Base-by-base conservation (phyloP, 129 eudicot species). In the Tanacetum coccineum region DNA sequence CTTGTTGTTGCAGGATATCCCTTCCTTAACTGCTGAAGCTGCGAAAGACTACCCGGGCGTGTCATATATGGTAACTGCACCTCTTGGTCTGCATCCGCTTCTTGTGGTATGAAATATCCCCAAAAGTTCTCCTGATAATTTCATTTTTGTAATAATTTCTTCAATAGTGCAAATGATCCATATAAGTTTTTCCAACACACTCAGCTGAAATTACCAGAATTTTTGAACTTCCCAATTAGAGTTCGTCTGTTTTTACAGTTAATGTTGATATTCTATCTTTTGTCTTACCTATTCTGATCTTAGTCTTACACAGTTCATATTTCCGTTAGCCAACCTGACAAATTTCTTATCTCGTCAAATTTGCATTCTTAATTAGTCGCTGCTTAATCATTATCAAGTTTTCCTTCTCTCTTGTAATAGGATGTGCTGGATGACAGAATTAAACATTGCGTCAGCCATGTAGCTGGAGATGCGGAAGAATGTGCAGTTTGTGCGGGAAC, bases 371-470 rank as follows among this genome's bases (percentile, higher is more conserved):
- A 7, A 7, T 36, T 36, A 36, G 42, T 36, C 6, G 10, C 10
- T 32, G 10, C 10, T 36, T 36, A 36, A 53, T 20, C 57, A 69
- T 13, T 42, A 6, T 12, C 14, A 3, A 1, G n/a, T 26, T 13
- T 9, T 5, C 8, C 18, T 36, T 55, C 4, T 54, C 3, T 6
- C 22, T 52, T 45, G 45, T 78, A 50, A 61, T 79, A 91, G 97
- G 97, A 91, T 85, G 95, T 91, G 57, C 75, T 91, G 81, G 90
- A 85, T 62, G 97, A 91, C 56, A 80, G 93, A 77, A 91, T 91
- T 74, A 78, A 79, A 32, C 80, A 85, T 53, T 91, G 97, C 84
- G 79, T 91, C 74, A 85, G 93, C 73, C 97, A 87, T 73, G 84
- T 87, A 73, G 84, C 90, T 70, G 97, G 97, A 26, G 86, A 85